Base-by-base conservation (phyloP, 306 rosid species). In the Lagenaria siceraria region DNA sequence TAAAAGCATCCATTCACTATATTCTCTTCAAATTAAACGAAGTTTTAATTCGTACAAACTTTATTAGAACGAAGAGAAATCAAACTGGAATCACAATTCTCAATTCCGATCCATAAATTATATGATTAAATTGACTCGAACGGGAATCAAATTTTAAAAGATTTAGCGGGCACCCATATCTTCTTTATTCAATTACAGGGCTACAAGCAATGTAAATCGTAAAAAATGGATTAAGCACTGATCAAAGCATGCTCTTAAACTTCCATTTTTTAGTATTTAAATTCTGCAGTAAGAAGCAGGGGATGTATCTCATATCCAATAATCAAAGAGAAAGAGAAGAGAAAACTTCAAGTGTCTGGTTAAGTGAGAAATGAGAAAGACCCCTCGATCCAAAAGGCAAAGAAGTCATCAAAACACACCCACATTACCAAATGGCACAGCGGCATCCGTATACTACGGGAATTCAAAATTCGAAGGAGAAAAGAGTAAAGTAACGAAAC, bases 361-460 rank as follows among this genome's bases (percentile, higher is more conserved):
- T 19, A n/a, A 9, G 11, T 5, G 22, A 61, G 42, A 61, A 61
- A 29, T 15, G 42, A 40, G 36, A 46, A 43, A 69, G 70, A 80
- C 72, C 71, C 88, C 88, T 62, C 81, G 82, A 64, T 22, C 75
- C 36, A 71, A 48, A 17, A 27, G 18, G 10, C 55, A 11, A 24
- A 70, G n/a, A 70, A 46, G 38, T 24, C 21, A 43, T 70, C 11
- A 14, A 42, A 70, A 15, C 51, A 55, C 42, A 6, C n/a, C 29
- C n/a, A 11, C 35, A 22, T 42, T 12, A 21, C 22, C 55, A 43
- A 43, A 43, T 22, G 19, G 36, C 21, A 43, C 5, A 42, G 1
- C 10, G 3, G 21, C 31, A 69, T 22, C 75, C 75, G 21, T 8
- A 42, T 25, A 15, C 31, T 33, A 42, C 31, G 75, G 83, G 40